Percentiles rank a stretch among this genome's conserved stretches.
Evolutionary conservation across 257 asterid species (phyloP).

Genomic region (Plantago ovata): DNA sequence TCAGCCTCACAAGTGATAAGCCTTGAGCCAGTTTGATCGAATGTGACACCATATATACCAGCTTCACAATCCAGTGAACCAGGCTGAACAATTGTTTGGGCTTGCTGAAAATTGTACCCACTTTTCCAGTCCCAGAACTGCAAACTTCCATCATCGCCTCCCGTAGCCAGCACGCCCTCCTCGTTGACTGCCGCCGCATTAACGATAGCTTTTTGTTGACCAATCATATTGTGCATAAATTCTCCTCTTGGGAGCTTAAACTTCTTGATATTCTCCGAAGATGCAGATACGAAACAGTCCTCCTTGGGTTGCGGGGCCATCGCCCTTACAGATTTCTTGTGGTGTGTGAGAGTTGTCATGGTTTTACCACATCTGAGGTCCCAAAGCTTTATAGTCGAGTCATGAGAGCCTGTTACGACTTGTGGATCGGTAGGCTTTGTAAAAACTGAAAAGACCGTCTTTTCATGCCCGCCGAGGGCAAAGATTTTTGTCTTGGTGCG

Average conservation of each 20-base stretch:
- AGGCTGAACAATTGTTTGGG: slow-evolving; percentile 94
- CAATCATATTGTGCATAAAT: slow-evolving; percentile 96
- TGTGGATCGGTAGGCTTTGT: slow-evolving; percentile 94
- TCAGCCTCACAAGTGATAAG: slow-evolving; percentile 92
- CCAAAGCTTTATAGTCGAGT: slow-evolving; percentile 89
- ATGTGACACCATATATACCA: slow-evolving; percentile 71
- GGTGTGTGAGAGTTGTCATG: slow-evolving; percentile 79
- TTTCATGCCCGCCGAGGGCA: slow-evolving; percentile 91
- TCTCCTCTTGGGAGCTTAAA: slow-evolving; percentile 94
- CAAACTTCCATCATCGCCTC: slow-evolving; percentile 96
- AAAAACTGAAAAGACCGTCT: slow-evolving; percentile 96
- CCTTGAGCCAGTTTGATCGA: slow-evolving; percentile 64
- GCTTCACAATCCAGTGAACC: slow-evolving; percentile 99
- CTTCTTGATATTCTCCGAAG: slow-evolving; percentile 92
- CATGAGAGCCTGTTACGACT: slow-evolving; percentile 94
- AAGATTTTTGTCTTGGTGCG: slow-evolving; percentile 90
- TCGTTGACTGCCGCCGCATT: slow-evolving; percentile 87
- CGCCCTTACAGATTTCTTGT: slow-evolving; percentile 87
- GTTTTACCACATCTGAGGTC: slow-evolving; percentile 90
- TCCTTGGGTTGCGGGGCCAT: slow-evolving; percentile 83
- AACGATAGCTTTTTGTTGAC: slow-evolving; percentile 94
- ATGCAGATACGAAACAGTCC: slow-evolving; percentile 93
- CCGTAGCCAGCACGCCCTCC: slow-evolving; percentile 86
- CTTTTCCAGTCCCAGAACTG: slow-evolving; percentile 99
- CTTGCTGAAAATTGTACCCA: slow-evolving; percentile 96